These are phyloP conservation scores for Globisporangium perplexum DNA, from an alignment of 352 stramenopile genomes.

Conservation along the genomic window DNA sequence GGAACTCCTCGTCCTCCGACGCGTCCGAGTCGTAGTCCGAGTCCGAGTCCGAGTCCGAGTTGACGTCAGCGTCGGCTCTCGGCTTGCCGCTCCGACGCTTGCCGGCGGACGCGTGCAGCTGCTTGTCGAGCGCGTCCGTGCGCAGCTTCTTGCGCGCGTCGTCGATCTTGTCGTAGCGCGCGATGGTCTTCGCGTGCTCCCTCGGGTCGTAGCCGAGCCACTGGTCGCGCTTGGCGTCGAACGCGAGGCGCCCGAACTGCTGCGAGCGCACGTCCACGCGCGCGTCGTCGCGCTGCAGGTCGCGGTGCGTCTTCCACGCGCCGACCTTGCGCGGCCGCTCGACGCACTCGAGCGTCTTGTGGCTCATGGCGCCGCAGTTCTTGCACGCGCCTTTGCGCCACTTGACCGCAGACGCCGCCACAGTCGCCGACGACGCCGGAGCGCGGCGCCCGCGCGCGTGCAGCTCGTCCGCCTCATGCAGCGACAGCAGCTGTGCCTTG, in stretches of 20 bases:
- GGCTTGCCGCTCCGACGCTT: conserved; percentile 13
- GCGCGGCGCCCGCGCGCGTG: conserved; percentile 39
- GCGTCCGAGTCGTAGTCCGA: conserved; percentile 87
- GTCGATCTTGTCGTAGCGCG: conserved; percentile 81
- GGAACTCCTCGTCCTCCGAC: conserved; percentile 90
- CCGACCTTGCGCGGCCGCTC: conserved; percentile 89
- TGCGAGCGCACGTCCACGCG: conserved; percentile 83
- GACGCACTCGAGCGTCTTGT: conserved; percentile 91
- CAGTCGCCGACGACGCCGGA: neutral
- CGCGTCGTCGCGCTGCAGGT: conserved; percentile 85
- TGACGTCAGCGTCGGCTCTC: conserved; percentile 18
- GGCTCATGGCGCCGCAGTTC: conserved; percentile 92
- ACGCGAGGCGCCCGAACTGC: conserved; percentile 92
- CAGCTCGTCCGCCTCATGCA: conserved; percentile 86
- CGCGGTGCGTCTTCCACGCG: conserved; percentile 91
- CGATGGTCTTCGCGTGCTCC: conserved; percentile 74
- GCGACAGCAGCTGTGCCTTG: conserved; percentile 86
- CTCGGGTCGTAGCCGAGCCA: conserved; percentile 94
- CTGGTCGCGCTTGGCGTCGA: conserved; percentile 96
- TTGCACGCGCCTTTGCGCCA: conserved; percentile 91
- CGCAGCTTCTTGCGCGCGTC: conserved; percentile 70
- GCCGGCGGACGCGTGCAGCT: conserved; percentile 31
- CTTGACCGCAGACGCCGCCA: conserved; percentile 26
- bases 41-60: conserved; percentile 76
- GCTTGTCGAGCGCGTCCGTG: conserved; percentile 75